A percentile compares a stretch with the other conserved stretches of the same genome.
Conservation (phyloP, 768 basidiomycete species). For the Kwoniella dendrophila region DNA sequence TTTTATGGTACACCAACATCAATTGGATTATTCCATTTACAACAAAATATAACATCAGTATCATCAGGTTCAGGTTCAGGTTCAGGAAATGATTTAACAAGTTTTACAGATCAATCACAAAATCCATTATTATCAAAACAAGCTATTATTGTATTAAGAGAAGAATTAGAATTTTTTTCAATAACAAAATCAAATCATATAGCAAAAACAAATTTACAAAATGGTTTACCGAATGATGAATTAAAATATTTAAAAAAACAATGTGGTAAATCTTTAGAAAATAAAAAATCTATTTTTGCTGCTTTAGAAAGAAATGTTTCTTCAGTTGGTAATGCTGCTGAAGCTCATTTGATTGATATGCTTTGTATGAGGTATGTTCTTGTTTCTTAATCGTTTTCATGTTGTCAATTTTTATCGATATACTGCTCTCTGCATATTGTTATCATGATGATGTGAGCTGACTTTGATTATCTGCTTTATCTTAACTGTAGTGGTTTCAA, state of each 20-base stretch:
- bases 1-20: conserved; percentile 81
- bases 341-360: conserved; percentile 99
- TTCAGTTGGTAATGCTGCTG: conserved; percentile 97
- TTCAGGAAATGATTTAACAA: too few relatives aligned
- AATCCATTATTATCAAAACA: conserved; percentile 94
- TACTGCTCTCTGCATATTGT: neutral
- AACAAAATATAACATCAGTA: conserved; percentile 60
- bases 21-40: conserved; percentile 67
- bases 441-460: conserved; percentile 9
- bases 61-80: too few relatives aligned
- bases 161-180: conserved; percentile 97
- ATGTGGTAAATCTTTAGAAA: conserved; percentile 84
- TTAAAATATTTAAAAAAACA: conserved; percentile 79
- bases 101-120: conserved; percentile 60
- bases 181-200: conserved; percentile 63
- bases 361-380: conserved; percentile 89
- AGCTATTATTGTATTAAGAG: conserved; percentile 95
- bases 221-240: conserved; percentile 63
- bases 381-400: neutral
- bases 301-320: conserved; percentile 98
- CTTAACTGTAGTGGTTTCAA: conserved; percentile 76
- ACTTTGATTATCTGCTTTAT: neutral
- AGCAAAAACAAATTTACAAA: conserved; percentile 29
- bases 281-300: conserved; percentile 90
- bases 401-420: neutral